Evolutionary conservation across 768 basidiomycete species (phyloP).

Genomic region (Leccinum boreale): DNA sequence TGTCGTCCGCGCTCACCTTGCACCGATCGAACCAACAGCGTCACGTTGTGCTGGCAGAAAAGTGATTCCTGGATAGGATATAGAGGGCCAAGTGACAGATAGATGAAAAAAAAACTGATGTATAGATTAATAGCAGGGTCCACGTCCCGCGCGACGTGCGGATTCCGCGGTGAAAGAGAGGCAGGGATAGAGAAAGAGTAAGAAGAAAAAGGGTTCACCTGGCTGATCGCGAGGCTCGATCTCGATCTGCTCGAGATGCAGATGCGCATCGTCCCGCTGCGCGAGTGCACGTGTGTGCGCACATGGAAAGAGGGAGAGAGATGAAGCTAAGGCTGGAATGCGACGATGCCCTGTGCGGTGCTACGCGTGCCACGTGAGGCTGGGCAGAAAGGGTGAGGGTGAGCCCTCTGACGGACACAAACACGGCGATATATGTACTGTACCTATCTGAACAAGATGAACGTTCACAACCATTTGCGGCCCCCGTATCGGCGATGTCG

Average conservation of each 20-base stretch:
- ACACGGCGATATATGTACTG: neutral
- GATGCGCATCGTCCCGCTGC: neutral
- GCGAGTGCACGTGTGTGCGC: neutral
- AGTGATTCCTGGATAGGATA: neutral
- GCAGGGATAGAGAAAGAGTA: neutral
- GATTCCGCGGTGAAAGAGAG: neutral
- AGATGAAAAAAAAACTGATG: neutral
- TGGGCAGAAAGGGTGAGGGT: neutral
- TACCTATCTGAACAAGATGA: too few relatives aligned
- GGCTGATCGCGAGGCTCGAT: neutral
- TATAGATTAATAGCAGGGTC: neutral
- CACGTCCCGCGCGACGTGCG: neutral
- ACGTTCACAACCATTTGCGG: too few relatives aligned
- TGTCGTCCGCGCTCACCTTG: neutral
- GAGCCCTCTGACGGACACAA: neutral
- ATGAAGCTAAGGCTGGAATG: neutral
- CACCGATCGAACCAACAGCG: neutral
- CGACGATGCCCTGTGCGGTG: neutral
- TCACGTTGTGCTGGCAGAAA: neutral
- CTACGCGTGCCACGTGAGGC: neutral
- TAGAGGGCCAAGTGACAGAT: neutral
- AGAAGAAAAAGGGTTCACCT: neutral
- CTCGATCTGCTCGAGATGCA: neutral
- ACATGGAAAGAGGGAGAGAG: neutral
- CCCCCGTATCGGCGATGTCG: too few relatives aligned